phyloP scores from a whole-genome alignment of 257 asterid genomes.

The Lavandula angustifolia region DNA sequence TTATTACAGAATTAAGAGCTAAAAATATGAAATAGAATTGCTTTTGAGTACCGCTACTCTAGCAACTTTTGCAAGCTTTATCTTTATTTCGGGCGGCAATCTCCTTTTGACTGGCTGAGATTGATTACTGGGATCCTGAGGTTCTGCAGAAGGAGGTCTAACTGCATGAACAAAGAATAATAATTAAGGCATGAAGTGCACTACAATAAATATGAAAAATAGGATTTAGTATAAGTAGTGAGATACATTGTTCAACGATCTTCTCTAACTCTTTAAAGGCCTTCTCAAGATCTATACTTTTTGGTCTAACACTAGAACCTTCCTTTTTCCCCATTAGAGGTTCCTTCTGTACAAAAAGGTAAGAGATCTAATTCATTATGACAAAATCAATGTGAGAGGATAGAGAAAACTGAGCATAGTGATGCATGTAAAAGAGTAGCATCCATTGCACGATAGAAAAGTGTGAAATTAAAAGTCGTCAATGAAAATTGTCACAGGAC shows the following conservation, averaged over 20 bases:
- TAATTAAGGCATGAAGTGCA: slow-evolving; percentile 20
- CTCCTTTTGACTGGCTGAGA: slow-evolving; percentile 76
- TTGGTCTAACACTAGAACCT: slow-evolving; percentile 59
- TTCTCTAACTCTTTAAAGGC: slow-evolving; percentile 79
- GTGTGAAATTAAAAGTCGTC: no score
- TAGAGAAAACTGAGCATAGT: no score
- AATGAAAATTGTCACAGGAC: neutral
- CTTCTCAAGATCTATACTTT: slow-evolving; percentile 67
- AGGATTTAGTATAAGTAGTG: slow-evolving; percentile 21
- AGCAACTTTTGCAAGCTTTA: slow-evolving; percentile 80
- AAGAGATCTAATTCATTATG: slow-evolving; percentile 22
- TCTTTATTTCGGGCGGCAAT: slow-evolving; percentile 73
- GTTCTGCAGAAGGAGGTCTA: slow-evolving; percentile 67
- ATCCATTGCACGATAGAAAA: neutral
- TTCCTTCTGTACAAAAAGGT: slow-evolving; percentile 44
- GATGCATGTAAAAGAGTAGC: slow-evolving; percentile 29
- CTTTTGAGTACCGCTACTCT: slow-evolving; percentile 62
- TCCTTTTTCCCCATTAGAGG: slow-evolving; percentile 51
- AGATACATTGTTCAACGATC: slow-evolving; percentile 76
- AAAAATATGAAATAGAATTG: slow-evolving; percentile 18
- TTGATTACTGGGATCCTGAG: slow-evolving; percentile 64
- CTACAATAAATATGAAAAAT: slow-evolving; percentile 14
- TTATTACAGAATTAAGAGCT: slow-evolving; percentile 19
- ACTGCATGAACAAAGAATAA: slow-evolving; percentile 36
- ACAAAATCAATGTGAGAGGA: slow-evolving; percentile 9